Conservation (phyloP, 495 filamentous ascomycete genomes). For the Staphylotrichum longicolle region DNA sequence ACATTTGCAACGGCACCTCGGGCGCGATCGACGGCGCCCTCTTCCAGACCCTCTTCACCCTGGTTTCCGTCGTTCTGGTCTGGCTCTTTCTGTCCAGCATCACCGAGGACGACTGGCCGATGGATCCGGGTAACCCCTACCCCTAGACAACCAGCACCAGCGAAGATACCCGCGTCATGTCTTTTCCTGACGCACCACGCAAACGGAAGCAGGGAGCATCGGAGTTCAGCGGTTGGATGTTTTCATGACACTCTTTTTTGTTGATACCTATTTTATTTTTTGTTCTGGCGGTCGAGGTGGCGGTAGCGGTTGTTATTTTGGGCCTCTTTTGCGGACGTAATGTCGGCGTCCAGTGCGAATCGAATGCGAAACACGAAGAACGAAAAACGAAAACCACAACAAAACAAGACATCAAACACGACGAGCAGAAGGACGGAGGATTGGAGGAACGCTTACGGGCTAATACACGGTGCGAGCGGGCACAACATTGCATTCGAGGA, state of each 20-base stretch:
- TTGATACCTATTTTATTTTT: constrained; percentile 21
- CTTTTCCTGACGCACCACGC: background rate
- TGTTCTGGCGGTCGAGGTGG: constrained; percentile 4
- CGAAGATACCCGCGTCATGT: constrained; percentile 13
- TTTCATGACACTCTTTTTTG: constrained; percentile 22
- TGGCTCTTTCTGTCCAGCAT: constrained; percentile 99
- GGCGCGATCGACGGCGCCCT: constrained; percentile 90
- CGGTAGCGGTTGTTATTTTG: constrained; percentile 7
- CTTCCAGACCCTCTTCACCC: constrained; percentile 91
- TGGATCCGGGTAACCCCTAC: constrained; percentile 40
- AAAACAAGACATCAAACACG: constrained; percentile 7
- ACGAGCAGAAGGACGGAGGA: too few species aligned
- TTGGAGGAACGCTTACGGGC: background rate
- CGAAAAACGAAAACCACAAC: constrained; percentile 3
- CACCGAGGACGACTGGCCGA: constrained; percentile 97
- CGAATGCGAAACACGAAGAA: constrained; percentile 13
- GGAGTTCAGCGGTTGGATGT: constrained; percentile 19
- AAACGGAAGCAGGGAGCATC: constrained; percentile 12
- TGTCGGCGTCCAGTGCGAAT: constrained; percentile 17
- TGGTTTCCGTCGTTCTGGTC: constrained; percentile 72
- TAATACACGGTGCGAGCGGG: constrained; percentile 24
- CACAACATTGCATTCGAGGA: constrained; percentile 12
- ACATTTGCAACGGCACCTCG: constrained; percentile 76
- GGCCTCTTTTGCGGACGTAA: constrained; percentile 6
- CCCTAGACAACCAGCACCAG: constrained; percentile 19